Percentiles rank a stretch among this genome's conserved stretches.
These are phyloP conservation scores for Saturnispora diversa DNA, from an alignment of 805 yeast genomes.

Conservation along the genomic window DNA sequence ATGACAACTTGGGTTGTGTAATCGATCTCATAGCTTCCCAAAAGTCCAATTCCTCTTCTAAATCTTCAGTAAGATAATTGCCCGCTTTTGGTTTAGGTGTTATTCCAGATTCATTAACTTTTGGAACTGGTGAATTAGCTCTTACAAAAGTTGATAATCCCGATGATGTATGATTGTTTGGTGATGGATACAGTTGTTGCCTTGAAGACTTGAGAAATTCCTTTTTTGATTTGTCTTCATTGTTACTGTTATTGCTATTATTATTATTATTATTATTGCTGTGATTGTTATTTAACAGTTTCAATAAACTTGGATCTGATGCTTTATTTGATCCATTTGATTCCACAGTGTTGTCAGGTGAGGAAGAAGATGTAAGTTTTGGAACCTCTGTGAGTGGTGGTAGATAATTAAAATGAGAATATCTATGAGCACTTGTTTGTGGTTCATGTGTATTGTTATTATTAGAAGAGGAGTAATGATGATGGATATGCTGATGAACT, in stretches of 20 bases:
- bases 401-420: conserved; percentile 64
- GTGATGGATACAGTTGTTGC: conserved; percentile 15
- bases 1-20: conserved; percentile 33
- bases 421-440: conserved; percentile 48
- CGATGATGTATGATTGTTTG: conserved; percentile 2
- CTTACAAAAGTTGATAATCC: conserved; percentile 4
- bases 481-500: conserved; percentile 80
- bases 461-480: conserved; percentile 52
- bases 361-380: conserved; percentile 53
- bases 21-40: conserved; percentile 63
- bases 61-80: conserved; percentile 33
- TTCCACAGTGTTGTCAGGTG: conserved; percentile 29
- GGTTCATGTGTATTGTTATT: conserved; percentile 32
- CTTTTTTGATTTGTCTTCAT: not conserved
- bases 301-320: conserved; percentile 36
- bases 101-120: not conserved
- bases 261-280: conserved; percentile 12
- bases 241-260: conserved; percentile 7
- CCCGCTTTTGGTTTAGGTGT: conserved; percentile 7
- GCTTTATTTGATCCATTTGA: conserved; percentile 18
- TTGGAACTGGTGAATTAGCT: conserved; percentile 5
- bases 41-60: conserved; percentile 59
- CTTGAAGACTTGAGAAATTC: conserved; percentile 8
- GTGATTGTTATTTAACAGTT: conserved; percentile 33
- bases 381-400: conserved; percentile 70